Evolutionary conservation across 2,329 filamentous ascomycete species (phyloP), one percentile per base, ranked within the genome.

Genomic region (Aspergillus sp.): DNA sequence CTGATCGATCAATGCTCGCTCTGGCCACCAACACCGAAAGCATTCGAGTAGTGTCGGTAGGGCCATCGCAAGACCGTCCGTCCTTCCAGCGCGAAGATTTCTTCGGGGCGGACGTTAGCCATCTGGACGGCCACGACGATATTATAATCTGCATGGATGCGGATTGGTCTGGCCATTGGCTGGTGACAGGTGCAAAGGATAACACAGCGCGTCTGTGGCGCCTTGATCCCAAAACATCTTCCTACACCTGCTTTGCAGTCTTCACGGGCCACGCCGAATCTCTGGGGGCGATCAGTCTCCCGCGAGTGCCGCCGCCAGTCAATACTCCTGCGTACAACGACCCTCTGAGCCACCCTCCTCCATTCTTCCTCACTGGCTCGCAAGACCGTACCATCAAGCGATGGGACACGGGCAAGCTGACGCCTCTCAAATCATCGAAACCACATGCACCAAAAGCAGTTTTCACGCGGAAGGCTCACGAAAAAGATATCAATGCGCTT

Each of bases 401-500:
- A 45, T 95, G 91, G 86, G 84, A 94, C 40, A 78, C 89, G 14
- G 74, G 78, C 1, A 73, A 74, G 24, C 56, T 72, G 39, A 71
- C 72, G 36, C 69, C 72, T 7, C 64, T 77, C 7, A 50, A 50
- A 27, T 43, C 48, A 8, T 48, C 48, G 7, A 53, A 46, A 24
- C 52, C 56, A n/a, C 55, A 57, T 31, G 42, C 49, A 7, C 54
- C 55, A 3, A 64, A 64, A 46, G 85, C 85, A 25, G 63, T 79
- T 4, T 98, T 84, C 58, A 96, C 91, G 1, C 76, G 91, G 35
- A 93, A 95, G 60, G 91, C 91, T 1, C 91, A 98, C 60, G 91
- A 98, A 53, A 98, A 98, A 57, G 91, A 98, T 46, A 98, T 98
- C 61, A 98, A 98, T 49, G 86, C 91, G 2, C 74, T 98, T 31